A percentile compares a stretch with the other conserved stretches of the same genome.
Conservation (phyloP, 2,329 filamentous ascomycete species). For the Pseudogymnoascus sp. region DNA sequence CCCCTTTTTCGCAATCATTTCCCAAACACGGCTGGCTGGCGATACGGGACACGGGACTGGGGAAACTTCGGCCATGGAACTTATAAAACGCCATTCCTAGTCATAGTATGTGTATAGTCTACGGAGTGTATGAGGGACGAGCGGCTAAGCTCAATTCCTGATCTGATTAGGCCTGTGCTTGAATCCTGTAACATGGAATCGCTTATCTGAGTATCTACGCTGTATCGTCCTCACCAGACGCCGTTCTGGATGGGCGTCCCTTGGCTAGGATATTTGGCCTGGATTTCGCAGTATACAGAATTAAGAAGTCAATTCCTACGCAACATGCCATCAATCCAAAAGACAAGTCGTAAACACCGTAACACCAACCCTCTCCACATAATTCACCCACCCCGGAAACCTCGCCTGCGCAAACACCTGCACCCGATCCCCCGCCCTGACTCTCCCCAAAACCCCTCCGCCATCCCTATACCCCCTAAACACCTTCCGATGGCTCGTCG, state of each 20-base stretch:
- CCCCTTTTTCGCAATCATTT: background rate
- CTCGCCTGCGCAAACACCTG: background rate
- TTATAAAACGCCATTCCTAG: background rate
- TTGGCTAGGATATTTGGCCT: too few relatives aligned
- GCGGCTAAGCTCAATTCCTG: too few relatives aligned
- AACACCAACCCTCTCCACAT: background rate
- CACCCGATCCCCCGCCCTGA: background rate
- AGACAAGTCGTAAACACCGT: background rate
- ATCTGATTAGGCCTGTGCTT: too few relatives aligned
- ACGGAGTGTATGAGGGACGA: too few relatives aligned
- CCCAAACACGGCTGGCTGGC: background rate
- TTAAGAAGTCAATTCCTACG: background rate
- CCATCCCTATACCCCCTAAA: background rate
- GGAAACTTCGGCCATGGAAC: background rate
- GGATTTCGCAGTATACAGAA: background rate
- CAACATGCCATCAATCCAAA: background rate
- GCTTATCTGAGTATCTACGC: too few relatives aligned
- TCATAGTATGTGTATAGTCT: background rate
- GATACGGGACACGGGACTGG: background rate
- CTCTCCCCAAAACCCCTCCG: background rate
- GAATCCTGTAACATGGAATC: too few relatives aligned
- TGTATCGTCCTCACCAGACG: too few relatives aligned
- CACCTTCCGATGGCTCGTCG: background rate
- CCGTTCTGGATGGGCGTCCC: too few relatives aligned
- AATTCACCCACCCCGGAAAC: background rate